A percentile compares a stretch with the other conserved stretches of the same genome.
phyloP scores from a whole-genome alignment of 2,329 filamentous ascomycete species.

The Hypoxylon rubiginosum region DNA sequence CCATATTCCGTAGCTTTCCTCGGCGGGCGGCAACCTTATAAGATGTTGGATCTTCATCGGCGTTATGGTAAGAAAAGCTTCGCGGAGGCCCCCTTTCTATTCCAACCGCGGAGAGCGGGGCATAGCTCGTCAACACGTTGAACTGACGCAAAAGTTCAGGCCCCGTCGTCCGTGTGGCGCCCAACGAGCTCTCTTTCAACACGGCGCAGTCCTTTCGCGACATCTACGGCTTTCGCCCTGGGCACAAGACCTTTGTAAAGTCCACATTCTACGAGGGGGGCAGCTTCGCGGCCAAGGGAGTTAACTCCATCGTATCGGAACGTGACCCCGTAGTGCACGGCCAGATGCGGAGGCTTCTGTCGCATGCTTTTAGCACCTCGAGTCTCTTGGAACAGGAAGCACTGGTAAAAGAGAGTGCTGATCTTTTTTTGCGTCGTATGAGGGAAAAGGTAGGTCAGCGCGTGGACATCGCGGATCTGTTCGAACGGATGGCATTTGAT shows the following conservation, averaged over 20 bases:
- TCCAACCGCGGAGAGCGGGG: not conserved
- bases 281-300: slow-evolving; percentile 24
- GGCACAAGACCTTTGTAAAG: slow-evolving; percentile 39
- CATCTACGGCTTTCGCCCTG: slow-evolving; percentile 50
- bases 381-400: slow-evolving; percentile 37
- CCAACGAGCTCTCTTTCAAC: slow-evolving; percentile 54
- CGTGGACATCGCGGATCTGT: slow-evolving; percentile 24
- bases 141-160: slow-evolving; percentile 11
- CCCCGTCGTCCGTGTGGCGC: slow-evolving; percentile 51
- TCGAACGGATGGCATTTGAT: slow-evolving; percentile 26
- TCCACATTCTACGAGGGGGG: slow-evolving; percentile 36
- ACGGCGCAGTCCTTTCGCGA: slow-evolving; percentile 52
- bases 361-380: slow-evolving; percentile 34
- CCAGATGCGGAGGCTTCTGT: slow-evolving; percentile 33
- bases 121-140: slow-evolving; percentile 2
- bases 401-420: slow-evolving; percentile 31
- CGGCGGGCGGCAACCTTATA: slow-evolving; percentile 17
- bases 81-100: not conserved
- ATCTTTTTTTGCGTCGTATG: slow-evolving; percentile 37
- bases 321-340: slow-evolving; percentile 34
- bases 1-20: slow-evolving; percentile 14
- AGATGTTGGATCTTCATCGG: slow-evolving; percentile 16
- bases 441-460: slow-evolving; percentile 7
- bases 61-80: slow-evolving; percentile 13
- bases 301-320: slow-evolving; percentile 27